Evolutionary conservation across 1,284 basidiomycete genomes (phyloP).

Genomic region (Ustilago nuda): DNA sequence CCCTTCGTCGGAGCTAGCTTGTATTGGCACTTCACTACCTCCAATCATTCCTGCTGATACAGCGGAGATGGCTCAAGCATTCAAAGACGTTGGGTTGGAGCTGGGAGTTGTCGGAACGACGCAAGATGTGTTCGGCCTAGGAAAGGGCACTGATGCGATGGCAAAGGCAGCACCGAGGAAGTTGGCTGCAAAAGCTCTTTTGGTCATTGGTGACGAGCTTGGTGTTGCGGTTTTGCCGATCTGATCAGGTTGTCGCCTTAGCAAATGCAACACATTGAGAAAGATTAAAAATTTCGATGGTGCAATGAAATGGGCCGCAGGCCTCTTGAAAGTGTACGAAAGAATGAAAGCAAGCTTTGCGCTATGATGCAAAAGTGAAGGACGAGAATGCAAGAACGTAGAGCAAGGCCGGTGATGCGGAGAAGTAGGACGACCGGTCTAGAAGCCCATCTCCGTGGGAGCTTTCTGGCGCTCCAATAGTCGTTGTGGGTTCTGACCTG

Average conservation of each 20-base stretch:
- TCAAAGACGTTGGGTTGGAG: constrained; percentile 15
- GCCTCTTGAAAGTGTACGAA: too few species aligned
- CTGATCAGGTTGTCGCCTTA: not conserved
- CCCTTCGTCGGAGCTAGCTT: constrained; percentile 1
- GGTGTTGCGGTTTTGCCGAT: constrained; percentile 11
- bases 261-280: not conserved
- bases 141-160: not conserved
- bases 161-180: constrained; percentile 16
- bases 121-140: constrained; percentile 12
- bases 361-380: too few species aligned
- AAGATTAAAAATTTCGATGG: not conserved
- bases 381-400: too few species aligned
- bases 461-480: constrained; percentile 16
- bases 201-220: constrained; percentile 25
- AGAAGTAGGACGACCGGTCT: too few species aligned
- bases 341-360: too few species aligned
- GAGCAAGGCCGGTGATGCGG: too few species aligned
- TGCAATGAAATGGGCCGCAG: too few species aligned
- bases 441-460: constrained; percentile 32
- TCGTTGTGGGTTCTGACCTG: not conserved
- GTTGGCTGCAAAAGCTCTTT: constrained; percentile 27
- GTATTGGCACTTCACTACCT: constrained; percentile 34
- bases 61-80: constrained; percentile 11
- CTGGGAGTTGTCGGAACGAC: constrained; percentile 26
- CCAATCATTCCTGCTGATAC: constrained; percentile 17